phyloP scores from a whole-genome alignment of 2,329 filamentous ascomycete genomes.

The Fusarium brachygibbosum region DNA sequence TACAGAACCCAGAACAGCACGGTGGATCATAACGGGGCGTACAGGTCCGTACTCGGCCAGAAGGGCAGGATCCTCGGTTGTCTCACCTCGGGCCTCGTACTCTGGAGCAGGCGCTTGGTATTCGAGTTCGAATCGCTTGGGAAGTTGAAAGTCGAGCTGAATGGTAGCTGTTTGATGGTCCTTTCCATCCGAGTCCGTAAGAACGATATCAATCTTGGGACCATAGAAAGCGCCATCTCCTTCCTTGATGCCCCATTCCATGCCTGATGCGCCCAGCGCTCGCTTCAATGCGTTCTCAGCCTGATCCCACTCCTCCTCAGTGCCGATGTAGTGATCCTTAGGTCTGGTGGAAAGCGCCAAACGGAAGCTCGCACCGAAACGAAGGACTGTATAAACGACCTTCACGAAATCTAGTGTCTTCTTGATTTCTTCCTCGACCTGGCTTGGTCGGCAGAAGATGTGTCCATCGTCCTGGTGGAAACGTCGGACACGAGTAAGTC shows the following conservation, averaged over 20 bases:
- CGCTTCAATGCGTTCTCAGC: constrained; percentile 58
- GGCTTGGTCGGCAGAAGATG: constrained; percentile 85
- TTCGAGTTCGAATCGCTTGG: constrained; percentile 81
- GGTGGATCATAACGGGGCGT: constrained; percentile 83
- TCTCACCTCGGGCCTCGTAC: constrained; percentile 67
- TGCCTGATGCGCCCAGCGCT: constrained; percentile 74
- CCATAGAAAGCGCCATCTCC: constrained; percentile 93
- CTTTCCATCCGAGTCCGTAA: constrained; percentile 84
- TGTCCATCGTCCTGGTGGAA: constrained; percentile 95
- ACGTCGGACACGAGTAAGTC: constrained; percentile 84
- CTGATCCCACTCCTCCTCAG: constrained; percentile 71
- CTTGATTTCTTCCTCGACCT: constrained; percentile 81
- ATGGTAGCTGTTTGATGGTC: constrained; percentile 91
- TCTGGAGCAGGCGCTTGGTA: constrained; percentile 79
- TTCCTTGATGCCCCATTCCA: constrained; percentile 79
- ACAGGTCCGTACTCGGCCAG: constrained; percentile 70
- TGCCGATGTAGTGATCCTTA: constrained; percentile 81
- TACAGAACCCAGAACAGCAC: constrained; percentile 85
- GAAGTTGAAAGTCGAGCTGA: constrained; percentile 90
- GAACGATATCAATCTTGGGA: constrained; percentile 89
- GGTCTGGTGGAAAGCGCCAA: constrained; percentile 85
- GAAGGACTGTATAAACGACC: constrained; percentile 77
- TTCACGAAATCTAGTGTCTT: constrained; percentile 81
- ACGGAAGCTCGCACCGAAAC: constrained; percentile 76
- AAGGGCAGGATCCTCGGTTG: constrained; percentile 62